A percentile compares a stretch with the other conserved stretches of the same genome.
These are phyloP conservation scores for Penicillium sp. DNA, from an alignment of 2,329 filamentous ascomycete species.

Conservation along the genomic window DNA sequence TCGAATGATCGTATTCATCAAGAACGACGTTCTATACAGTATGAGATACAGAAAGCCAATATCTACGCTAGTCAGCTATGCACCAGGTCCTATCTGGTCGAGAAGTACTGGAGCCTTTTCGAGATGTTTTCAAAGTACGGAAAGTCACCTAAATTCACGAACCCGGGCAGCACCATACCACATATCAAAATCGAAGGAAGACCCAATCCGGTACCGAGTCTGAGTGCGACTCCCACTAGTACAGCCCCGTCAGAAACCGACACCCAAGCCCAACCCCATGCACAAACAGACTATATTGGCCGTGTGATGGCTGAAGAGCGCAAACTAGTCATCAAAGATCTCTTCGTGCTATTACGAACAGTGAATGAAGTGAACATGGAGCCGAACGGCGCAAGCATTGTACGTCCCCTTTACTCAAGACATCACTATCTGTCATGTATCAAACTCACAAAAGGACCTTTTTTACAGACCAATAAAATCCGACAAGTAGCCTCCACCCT, in stretches of 20 bases:
- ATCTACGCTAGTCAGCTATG: slow-evolving; percentile 79
- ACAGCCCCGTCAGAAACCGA: slow-evolving; percentile 16
- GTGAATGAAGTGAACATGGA: slow-evolving; percentile 86
- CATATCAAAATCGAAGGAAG: slow-evolving; percentile 24
- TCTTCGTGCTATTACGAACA: slow-evolving; percentile 70
- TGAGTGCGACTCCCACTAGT: not conserved
- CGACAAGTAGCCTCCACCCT: slow-evolving; percentile 80
- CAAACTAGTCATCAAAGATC: slow-evolving; percentile 76
- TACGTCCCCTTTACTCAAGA: slow-evolving; percentile 42
- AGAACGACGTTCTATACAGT: slow-evolving; percentile 57
- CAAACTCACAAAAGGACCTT: not conserved
- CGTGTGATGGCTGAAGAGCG: slow-evolving; percentile 71
- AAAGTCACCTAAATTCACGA: slow-evolving; percentile 16
- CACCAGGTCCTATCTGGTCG: slow-evolving; percentile 80
- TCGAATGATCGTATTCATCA: slow-evolving; percentile 31
- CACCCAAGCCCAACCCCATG: slow-evolving; percentile 36
- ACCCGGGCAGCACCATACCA: slow-evolving; percentile 10
- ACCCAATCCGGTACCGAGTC: slow-evolving; percentile 5
- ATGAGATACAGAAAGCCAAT: slow-evolving; percentile 89
- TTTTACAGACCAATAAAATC: slow-evolving; percentile 70
- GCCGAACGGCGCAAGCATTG: slow-evolving; percentile 64
- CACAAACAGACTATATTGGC: slow-evolving; percentile 53
- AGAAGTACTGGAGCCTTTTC: slow-evolving; percentile 77
- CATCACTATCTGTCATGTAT: not conserved
- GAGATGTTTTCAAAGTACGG: slow-evolving; percentile 56